phyloP scores from a whole-genome alignment of 805 yeast species.

The Sugiyamaella lignohabitans region DNA sequence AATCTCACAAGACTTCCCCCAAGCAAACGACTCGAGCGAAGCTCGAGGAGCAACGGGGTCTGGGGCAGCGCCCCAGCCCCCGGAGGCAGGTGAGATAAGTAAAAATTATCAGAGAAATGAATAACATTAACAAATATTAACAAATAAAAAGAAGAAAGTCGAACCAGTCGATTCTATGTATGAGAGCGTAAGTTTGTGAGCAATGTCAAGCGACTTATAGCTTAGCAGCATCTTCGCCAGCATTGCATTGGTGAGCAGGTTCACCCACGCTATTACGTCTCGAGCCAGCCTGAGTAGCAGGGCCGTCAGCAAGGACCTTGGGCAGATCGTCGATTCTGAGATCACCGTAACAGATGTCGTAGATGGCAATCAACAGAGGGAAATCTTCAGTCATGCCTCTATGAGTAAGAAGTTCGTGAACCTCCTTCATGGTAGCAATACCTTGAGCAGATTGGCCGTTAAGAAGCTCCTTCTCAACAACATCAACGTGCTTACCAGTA shows the following conservation, averaged over 20 bases:
- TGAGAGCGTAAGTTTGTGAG: no score
- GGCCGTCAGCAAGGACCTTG: conserved; percentile 18
- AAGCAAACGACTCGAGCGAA: no score
- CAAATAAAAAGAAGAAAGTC: not conserved
- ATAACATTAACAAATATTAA: not conserved
- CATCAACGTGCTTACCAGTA: conserved; percentile 66
- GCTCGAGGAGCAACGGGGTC: not conserved
- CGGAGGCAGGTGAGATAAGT: not conserved
- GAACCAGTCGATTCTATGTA: no score
- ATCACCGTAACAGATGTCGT: conserved; percentile 72
- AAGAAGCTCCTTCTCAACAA: conserved; percentile 76
- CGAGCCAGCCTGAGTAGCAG: not conserved
- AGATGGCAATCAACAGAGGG: conserved; percentile 77
- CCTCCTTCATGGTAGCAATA: conserved; percentile 83
- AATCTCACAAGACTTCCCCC: no score
- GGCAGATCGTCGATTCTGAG: conserved; percentile 74
- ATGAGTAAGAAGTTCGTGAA: conserved; percentile 67
- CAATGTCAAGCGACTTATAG: not conserved
- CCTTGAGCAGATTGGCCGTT: conserved; percentile 99
- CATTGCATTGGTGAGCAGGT: no score
- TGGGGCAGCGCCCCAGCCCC: not conserved
- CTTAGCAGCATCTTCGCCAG: not conserved
- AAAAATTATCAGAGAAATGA: no score
- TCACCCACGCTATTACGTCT: no score
- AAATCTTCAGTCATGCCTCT: conserved; percentile 55